Evolutionary conservation across 768 basidiomycete genomes (phyloP), one percentile per base, ranked within the genome.

Genomic region (Epithele typhae): DNA sequence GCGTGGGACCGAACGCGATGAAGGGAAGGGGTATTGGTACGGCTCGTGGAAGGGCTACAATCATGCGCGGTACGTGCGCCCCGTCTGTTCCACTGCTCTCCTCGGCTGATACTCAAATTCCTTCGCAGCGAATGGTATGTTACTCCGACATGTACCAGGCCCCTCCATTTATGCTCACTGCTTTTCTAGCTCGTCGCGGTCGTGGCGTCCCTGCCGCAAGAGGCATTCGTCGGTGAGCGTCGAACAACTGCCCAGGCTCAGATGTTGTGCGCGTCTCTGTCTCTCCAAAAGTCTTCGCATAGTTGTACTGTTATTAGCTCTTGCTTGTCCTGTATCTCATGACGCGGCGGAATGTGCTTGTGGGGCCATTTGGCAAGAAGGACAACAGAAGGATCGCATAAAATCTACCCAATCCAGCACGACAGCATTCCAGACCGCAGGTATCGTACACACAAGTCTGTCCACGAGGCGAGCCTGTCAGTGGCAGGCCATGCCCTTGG

Each of bases 11-110:
- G 8, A 97, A 96, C 64, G 95, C 93, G 17, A 97, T 97, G 94
- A 84, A 90, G 59, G 96, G 96, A 61, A 79, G 95, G 55, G 96
- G 96, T 82, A 99, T 99, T 63, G 96, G 96, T 60, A 96, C 95
- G 61, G 95, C 95, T 39, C 85, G 95, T 79, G 95, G 95, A 69
- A 85, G 95, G 68, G 95, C 95, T 36, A 98, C 95, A 12, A 97
- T 97, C 59, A 93, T 96, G 88, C 78, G 95, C 68, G 95, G 92
- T 96, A 56, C 57, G 89, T 70, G 38, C 63, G 43, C 33, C 21
- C 18, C 37, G 40, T 36, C 33, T 41, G 14, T 33, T 21, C 8
- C 37, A 18, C 25, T 37, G 14, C 10, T 46, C 21, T 19, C 10
- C 30, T 25, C 43, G 46, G 50, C 51, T 56, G 25, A 57, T 57